Evolutionary conservation across 2,329 filamentous ascomycete genomes (phyloP).

Genomic region (Aaosphaeria pasadenensis): DNA sequence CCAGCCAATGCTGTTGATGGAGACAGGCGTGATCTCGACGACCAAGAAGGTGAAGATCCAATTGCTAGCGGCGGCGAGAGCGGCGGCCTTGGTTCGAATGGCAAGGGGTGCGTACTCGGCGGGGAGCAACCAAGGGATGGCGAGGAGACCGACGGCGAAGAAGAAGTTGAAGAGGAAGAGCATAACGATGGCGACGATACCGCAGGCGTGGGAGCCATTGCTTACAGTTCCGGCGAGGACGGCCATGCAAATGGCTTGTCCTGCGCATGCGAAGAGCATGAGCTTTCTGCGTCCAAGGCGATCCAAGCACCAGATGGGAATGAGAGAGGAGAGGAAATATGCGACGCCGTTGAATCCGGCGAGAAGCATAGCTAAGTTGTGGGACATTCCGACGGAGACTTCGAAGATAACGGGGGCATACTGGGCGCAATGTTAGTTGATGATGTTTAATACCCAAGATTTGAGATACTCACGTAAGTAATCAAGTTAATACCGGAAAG

Average conservation of each 20-base stretch:
- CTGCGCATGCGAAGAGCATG: constrained; percentile 56
- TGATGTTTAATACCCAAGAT: constrained; percentile 2
- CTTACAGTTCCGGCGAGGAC: constrained; percentile 51
- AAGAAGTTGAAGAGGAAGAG: constrained; percentile 56
- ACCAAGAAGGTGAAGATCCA: constrained; percentile 49
- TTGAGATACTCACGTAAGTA: not conserved
- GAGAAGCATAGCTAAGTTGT: constrained; percentile 53
- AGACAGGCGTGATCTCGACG: constrained; percentile 42
- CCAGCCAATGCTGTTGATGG: constrained; percentile 41
- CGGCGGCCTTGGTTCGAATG: constrained; percentile 50
- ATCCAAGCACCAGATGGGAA: constrained; percentile 49
- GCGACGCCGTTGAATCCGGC: constrained; percentile 54
- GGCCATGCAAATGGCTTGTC: constrained; percentile 47
- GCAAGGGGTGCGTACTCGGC: constrained; percentile 50
- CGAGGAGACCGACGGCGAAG: constrained; percentile 51
- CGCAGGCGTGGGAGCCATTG: constrained; percentile 34
- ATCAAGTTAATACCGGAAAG: constrained; percentile 30
- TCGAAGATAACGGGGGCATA: constrained; percentile 60
- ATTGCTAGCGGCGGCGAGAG: constrained; percentile 50
- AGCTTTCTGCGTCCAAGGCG: constrained; percentile 56
- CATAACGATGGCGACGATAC: constrained; percentile 45
- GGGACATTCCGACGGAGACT: constrained; percentile 52
- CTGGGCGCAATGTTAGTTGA: constrained; percentile 44
- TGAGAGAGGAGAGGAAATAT: constrained; percentile 48
- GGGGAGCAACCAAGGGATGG: constrained; percentile 46